Conservation (phyloP, 129 eudicot genomes). For the Centella asiatica region DNA sequence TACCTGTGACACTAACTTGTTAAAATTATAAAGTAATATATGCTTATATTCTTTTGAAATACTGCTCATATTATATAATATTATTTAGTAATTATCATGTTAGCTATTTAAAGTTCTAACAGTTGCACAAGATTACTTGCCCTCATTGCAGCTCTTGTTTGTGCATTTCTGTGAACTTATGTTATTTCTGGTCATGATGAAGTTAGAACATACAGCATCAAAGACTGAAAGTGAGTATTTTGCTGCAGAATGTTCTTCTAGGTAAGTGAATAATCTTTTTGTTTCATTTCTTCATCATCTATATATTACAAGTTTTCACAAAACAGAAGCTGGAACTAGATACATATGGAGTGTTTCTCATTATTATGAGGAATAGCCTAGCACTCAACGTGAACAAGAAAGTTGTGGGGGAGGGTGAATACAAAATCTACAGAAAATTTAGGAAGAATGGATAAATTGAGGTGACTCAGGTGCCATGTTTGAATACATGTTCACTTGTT, state of each 20-base stretch:
- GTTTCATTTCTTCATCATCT: conserved; percentile 29
- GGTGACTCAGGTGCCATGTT: conserved; percentile 14
- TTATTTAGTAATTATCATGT: no score
- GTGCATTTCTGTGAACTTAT: no score
- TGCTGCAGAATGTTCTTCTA: not conserved
- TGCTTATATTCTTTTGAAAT: no score
- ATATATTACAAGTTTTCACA: conserved; percentile 42
- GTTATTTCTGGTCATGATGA: not conserved
- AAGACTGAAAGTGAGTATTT: no score
- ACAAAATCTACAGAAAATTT: conserved; percentile 11
- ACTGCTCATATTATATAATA: no score
- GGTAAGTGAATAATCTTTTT: conserved; percentile 4
- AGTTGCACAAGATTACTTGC: no score
- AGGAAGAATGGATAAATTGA: conserved; percentile 13
- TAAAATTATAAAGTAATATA: no score
- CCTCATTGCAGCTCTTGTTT: no score
- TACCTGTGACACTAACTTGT: no score
- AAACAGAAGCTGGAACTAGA: conserved; percentile 27
- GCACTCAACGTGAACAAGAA: conserved; percentile 15
- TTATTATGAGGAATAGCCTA: conserved; percentile 14
- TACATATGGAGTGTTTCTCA: conserved; percentile 38
- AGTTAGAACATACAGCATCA: not conserved
- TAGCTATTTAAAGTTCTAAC: no score
- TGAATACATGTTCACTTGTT: conserved; percentile 9
- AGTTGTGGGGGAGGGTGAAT: conserved; percentile 3